A percentile compares a stretch with the other conserved stretches of the same genome.
Evolutionary conservation across 179 eudicot genomes (phyloP).

Genomic region (Beta macrorhiza): DNA sequence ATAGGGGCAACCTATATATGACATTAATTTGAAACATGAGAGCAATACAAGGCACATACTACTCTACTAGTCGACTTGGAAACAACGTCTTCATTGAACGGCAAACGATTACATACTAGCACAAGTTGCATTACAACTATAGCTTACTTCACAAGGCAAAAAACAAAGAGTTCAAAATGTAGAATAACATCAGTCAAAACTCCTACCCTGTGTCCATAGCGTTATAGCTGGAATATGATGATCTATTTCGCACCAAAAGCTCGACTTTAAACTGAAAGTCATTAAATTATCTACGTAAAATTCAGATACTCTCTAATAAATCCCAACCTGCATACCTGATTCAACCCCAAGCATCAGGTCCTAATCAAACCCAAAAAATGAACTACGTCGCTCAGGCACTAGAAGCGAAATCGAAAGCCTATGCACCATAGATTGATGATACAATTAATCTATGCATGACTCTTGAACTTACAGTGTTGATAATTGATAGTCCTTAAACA

Average conservation of each 20-base stretch:
- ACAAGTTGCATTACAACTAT: background rate
- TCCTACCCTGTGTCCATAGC: background rate
- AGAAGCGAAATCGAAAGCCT: background rate
- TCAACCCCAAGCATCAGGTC: background rate
- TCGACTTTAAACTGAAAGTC: background rate
- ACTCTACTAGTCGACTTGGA: background rate
- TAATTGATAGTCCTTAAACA: background rate
- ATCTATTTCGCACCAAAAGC: background rate
- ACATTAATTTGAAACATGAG: background rate
- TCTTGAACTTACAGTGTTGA: background rate
- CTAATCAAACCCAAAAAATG: background rate
- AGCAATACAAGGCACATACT: background rate
- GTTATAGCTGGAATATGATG: background rate
- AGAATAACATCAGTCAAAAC: background rate
- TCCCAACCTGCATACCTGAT: background rate
- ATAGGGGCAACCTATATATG: background rate
- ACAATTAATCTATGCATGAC: background rate
- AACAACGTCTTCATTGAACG: background rate
- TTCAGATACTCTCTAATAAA: background rate
- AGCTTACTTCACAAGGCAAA: slow-evolving; percentile 8
- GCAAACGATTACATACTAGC: background rate
- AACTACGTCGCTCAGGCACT: background rate
- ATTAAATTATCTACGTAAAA: background rate
- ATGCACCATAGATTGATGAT: background rate
- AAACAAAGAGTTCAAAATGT: background rate